A percentile compares a stretch with the other conserved stretches of the same genome.
Evolutionary conservation across 345 rosid genomes (phyloP).

Genomic region (Balakata baccata): DNA sequence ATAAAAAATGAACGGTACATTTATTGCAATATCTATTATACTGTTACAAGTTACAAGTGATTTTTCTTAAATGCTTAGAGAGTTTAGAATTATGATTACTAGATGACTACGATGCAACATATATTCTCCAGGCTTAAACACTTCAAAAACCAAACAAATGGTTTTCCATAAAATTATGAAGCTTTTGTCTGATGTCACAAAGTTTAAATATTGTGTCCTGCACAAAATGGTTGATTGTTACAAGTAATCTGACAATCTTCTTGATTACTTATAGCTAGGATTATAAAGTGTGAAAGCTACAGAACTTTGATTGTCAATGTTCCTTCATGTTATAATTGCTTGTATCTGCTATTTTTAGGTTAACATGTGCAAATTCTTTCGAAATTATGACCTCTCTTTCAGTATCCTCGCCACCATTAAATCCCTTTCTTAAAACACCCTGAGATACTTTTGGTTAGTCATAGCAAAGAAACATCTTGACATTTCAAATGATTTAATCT

Average conservation of each 20-base stretch:
- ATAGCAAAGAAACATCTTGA: slow-evolving; percentile 4
- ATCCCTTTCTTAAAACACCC: slow-evolving; percentile 64
- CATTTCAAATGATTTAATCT: slow-evolving; percentile 9
- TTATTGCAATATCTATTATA: not conserved
- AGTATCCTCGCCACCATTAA: not conserved
- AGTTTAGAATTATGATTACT: no score
- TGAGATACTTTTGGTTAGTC: slow-evolving; percentile 88
- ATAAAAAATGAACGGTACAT: no score
- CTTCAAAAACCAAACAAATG: not conserved
- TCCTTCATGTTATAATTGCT: not conserved
- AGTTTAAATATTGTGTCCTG: not conserved
- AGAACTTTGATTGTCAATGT: no score
- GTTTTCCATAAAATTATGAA: not conserved
- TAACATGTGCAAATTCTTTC: not conserved
- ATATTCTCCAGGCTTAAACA: not conserved
- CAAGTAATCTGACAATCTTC: not conserved
- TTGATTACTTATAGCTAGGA: not conserved
- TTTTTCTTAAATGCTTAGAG: not conserved
- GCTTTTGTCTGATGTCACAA: not conserved
- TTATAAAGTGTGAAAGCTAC: not conserved
- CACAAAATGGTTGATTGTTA: not conserved
- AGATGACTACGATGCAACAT: not conserved
- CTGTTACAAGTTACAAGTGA: not conserved
- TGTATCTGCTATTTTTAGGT: not conserved
- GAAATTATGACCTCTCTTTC: not conserved